Conservation (phyloP, 352 stramenopile species). For the Albugo candida region DNA sequence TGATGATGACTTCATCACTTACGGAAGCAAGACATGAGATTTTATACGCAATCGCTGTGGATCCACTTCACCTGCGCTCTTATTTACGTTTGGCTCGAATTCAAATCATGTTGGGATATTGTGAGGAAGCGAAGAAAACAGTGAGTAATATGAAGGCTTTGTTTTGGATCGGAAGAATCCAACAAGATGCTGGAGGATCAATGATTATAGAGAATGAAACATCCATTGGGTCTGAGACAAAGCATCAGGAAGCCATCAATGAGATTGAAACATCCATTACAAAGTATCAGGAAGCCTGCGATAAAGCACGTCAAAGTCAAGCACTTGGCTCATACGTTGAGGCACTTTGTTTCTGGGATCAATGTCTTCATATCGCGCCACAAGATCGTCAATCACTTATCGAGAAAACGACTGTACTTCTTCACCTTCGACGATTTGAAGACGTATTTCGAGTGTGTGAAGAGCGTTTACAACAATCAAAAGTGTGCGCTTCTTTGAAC, state of each 20-base stretch:
- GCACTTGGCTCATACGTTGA: no score
- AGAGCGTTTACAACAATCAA: no score
- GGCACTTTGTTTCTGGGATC: no score
- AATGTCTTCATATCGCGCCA: no score
- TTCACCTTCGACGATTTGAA: no score
- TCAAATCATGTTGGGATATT: slow-evolving; percentile 43
- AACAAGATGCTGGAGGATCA: slow-evolving; percentile 1
- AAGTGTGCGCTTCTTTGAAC: no score
- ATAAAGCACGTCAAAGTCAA: no score
- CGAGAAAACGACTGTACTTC: no score
- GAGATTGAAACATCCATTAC: slow-evolving; percentile 32
- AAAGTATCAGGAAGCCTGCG: no score
- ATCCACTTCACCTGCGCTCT: slow-evolving; percentile 47
- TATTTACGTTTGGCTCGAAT: slow-evolving; percentile 53
- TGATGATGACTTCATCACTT: slow-evolving; percentile 67
- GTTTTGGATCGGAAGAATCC: slow-evolving; percentile 11
- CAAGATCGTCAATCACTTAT: no score
- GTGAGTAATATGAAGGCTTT: slow-evolving; percentile 22
- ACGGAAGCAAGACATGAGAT: slow-evolving; percentile 52
- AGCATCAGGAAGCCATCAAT: slow-evolving; percentile 19
- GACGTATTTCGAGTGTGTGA: no score
- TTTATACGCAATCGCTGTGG: slow-evolving; percentile 29
- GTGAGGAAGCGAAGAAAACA: slow-evolving; percentile 26
- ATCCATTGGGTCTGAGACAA: slow-evolving; percentile 10
- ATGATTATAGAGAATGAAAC: neutral